Evolutionary conservation across 495 filamentous ascomycete species (phyloP).

Genomic region (Hypoxylon lenormandii): DNA sequence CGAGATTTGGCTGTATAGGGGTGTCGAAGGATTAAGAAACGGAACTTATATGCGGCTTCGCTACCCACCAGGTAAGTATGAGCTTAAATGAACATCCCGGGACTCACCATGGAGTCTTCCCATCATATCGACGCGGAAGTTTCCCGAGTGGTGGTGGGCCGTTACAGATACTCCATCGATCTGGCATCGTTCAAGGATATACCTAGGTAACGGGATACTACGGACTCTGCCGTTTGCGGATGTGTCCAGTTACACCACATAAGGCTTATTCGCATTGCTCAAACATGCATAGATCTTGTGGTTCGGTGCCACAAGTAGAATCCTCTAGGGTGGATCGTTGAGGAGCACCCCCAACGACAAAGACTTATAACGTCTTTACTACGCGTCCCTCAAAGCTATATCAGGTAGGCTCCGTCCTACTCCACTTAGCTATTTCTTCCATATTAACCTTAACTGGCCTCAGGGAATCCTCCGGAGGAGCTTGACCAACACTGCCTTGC

Average conservation of each 20-base stretch:
- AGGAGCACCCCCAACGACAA: slow-evolving; percentile 1
- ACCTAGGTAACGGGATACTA: slow-evolving; percentile 34
- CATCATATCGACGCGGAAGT: no score
- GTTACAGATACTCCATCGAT: slow-evolving; percentile 18
- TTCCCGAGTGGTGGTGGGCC: slow-evolving; percentile 1
- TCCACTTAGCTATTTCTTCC: not conserved
- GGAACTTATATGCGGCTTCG: no score
- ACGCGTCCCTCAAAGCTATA: slow-evolving; percentile 11
- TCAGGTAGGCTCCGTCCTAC: not conserved
- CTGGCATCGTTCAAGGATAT: slow-evolving; percentile 38
- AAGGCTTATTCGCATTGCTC: slow-evolving; percentile 10
- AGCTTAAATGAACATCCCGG: no score
- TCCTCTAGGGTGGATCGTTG: slow-evolving; percentile 9
- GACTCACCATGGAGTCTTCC: no score
- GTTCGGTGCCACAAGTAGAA: slow-evolving; percentile 24
- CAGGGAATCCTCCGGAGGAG: no score
- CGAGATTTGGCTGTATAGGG: no score
- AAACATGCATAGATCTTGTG: slow-evolving; percentile 38
- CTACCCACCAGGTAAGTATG: no score
- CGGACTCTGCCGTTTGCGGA: slow-evolving; percentile 20
- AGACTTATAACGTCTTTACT: slow-evolving; percentile 4
- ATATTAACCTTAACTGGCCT: no score
- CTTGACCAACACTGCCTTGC: no score
- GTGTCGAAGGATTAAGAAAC: no score
- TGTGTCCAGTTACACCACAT: slow-evolving; percentile 39